These are phyloP conservation scores for Vinca major DNA, from an alignment of 305 asterid species.

Conservation along the genomic window DNA sequence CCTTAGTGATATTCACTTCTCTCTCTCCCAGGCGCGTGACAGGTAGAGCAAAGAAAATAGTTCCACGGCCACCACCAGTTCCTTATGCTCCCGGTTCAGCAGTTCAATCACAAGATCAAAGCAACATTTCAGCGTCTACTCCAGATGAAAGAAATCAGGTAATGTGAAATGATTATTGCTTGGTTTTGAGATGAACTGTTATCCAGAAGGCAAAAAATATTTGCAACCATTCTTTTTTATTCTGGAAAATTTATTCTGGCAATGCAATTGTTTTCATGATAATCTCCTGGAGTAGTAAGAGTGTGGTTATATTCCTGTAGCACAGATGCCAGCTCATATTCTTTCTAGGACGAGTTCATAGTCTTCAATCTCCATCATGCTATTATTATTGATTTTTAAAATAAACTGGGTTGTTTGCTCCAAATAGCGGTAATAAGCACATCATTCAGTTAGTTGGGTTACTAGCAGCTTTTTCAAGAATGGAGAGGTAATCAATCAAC, in stretches of 20 bases:
- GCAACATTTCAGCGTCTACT: conserved; percentile 26
- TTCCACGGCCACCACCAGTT: conserved; percentile 58
- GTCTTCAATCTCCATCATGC: background rate
- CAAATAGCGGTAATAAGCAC: background rate
- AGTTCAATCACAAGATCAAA: conserved; percentile 23
- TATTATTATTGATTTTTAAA: too few species aligned
- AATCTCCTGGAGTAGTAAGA: background rate
- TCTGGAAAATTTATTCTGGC: background rate
- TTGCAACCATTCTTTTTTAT: background rate
- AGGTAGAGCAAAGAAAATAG: conserved; percentile 53
- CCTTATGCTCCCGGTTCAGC: conserved; percentile 28
- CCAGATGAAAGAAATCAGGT: conserved; percentile 52
- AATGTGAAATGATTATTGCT: conserved; percentile 10
- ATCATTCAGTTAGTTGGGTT: too few species aligned
- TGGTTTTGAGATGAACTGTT: background rate
- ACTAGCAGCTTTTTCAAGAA: too few species aligned
- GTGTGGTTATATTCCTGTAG: background rate
- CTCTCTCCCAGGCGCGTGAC: conserved; percentile 34
- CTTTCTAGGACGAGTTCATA: background rate
- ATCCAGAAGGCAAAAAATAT: background rate
- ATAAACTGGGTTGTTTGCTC: background rate
- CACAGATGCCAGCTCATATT: background rate
- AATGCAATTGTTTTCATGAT: background rate
- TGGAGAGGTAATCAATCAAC: background rate
- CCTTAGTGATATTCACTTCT: conserved; percentile 3